Percentiles rank a stretch among this genome's conserved stretches.
These are phyloP conservation scores for Aspergillus costaricaensis DNA, from an alignment of 2,329 filamentous ascomycete genomes.

Conservation along the genomic window DNA sequence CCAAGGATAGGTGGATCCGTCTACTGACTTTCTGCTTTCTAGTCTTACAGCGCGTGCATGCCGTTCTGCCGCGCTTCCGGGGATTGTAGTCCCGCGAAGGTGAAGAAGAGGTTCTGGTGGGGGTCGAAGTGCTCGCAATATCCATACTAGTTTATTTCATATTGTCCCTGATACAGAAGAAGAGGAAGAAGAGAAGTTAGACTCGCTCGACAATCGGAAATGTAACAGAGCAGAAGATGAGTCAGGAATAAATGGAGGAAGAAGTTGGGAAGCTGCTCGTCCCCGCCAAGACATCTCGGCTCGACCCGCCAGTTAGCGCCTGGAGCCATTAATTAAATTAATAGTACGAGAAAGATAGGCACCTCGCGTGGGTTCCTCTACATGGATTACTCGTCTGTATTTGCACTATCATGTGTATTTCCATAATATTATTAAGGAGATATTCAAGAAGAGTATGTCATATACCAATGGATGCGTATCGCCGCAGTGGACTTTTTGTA, in stretches of 20 bases:
- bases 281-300: not conserved
- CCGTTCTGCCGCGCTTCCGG: slow-evolving; percentile 49
- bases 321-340: not conserved
- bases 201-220: not conserved
- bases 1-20: not conserved
- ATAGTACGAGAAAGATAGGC: too few species aligned
- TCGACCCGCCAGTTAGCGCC: slow-evolving; percentile 2
- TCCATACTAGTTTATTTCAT: slow-evolving; percentile 18
- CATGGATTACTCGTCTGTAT: too few species aligned
- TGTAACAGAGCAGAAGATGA: not conserved
- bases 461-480: not conserved
- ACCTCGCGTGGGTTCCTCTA: too few species aligned
- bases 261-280: not conserved
- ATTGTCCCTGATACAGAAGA: not conserved
- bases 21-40: slow-evolving; percentile 47
- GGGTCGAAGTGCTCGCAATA: slow-evolving; percentile 22
- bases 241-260: not conserved
- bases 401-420: too few species aligned
- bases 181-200: too few species aligned
- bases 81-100: slow-evolving; percentile 40
- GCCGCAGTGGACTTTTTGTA: not conserved
- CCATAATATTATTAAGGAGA: not conserved
- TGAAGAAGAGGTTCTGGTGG: slow-evolving; percentile 25
- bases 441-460: not conserved
- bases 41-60: slow-evolving; percentile 50